phyloP scores from a whole-genome alignment of 768 basidiomycete species.

The Strobilomyces confusus region DNA sequence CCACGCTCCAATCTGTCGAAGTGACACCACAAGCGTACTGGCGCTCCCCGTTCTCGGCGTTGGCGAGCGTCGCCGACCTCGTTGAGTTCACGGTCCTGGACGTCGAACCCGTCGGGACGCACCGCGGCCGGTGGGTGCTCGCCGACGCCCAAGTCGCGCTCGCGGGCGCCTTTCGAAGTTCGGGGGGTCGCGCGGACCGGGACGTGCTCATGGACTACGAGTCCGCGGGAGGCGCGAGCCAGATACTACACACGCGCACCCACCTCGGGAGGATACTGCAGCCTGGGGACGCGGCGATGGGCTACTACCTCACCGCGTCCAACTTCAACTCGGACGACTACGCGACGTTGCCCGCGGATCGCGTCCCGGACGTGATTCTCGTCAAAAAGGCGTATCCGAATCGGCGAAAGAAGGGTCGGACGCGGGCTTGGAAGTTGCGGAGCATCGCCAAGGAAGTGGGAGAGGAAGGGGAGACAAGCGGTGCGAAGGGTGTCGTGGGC shows the following conservation, averaged over 20 bases:
- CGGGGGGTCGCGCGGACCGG: conserved; percentile 38
- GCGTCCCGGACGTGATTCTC: conserved; percentile 88
- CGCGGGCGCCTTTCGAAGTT: conserved; percentile 71
- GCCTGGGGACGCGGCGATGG: conserved; percentile 90
- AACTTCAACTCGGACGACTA: conserved; percentile 95
- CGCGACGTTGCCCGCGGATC: conserved; percentile 55
- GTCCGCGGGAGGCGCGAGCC: conserved; percentile 53
- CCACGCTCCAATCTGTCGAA: conserved; percentile 81
- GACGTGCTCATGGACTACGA: conserved; percentile 61
- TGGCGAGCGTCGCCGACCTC: conserved; percentile 80
- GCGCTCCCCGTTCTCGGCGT: conserved; percentile 84
- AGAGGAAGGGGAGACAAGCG: conserved; percentile 77
- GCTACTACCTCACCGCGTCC: conserved; percentile 81
- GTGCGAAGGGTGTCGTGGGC: too few species aligned
- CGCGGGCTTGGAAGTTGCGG: conserved; percentile 82
- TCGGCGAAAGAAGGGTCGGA: conserved; percentile 82
- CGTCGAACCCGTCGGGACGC: conserved; percentile 74
- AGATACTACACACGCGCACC: conserved; percentile 93
- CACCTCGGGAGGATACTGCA: conserved; percentile 92
- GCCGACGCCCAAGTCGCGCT: conserved; percentile 90
- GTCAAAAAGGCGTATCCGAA: conserved; percentile 96
- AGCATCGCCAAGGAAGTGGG: conserved; percentile 92
- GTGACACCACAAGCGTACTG: conserved; percentile 78
- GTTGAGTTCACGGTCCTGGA: conserved; percentile 95
- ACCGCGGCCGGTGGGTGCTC: conserved; percentile 74